Base-by-base conservation (phyloP, 1,284 basidiomycete genomes). In the Ganoderma boninense region DNA sequence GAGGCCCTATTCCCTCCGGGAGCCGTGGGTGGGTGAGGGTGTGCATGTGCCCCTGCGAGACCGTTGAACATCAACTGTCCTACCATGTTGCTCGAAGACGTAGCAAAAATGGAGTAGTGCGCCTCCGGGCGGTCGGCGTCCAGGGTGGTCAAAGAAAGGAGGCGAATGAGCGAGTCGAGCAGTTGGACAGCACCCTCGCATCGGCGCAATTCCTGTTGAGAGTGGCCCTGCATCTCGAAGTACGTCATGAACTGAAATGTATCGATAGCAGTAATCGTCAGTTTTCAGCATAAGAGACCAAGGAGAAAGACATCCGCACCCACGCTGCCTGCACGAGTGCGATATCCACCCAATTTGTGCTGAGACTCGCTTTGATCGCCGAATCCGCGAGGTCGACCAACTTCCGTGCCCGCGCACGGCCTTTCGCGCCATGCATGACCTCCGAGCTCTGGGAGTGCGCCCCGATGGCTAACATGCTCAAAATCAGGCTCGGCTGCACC, bases 261-360 rank as follows among this genome's bases (percentile, higher is more conserved):
- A 43, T 20, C 4, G 14, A 35, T 59, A 35, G 13, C 29, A 38
- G 38, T n/a, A 4, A 61, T 38, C 29, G 23, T 38, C 43, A 23
- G 32, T n/a, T n/a, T n/a, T 26, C 18, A 38, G n/a, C 13, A 23
- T 56, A 49, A 11, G 7, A 13, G 4, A 56, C 3, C 3, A 7
- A 56, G 14, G 6, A 35, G 14, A 42, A 26, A 66, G 16, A 32
- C 78, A 86, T 26, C 16, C 62, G 75, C 78, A 93, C 93, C 91
- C 90, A 93, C 68, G 91, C 90, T 35, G 91, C 90, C 78, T 93
- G 89, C 7, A 89, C 91, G 6, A 94, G 84, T 23, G 85, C 87
- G 71, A 90, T 87, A 72, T 94, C 91, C 23, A 94, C 84, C 88
- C 90, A 91, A 23, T 88, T 85, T 35, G 89, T 86, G 76, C 87